phyloP scores from a whole-genome alignment of 352 stramenopile species.

The Halophytophthora polymorphica region DNA sequence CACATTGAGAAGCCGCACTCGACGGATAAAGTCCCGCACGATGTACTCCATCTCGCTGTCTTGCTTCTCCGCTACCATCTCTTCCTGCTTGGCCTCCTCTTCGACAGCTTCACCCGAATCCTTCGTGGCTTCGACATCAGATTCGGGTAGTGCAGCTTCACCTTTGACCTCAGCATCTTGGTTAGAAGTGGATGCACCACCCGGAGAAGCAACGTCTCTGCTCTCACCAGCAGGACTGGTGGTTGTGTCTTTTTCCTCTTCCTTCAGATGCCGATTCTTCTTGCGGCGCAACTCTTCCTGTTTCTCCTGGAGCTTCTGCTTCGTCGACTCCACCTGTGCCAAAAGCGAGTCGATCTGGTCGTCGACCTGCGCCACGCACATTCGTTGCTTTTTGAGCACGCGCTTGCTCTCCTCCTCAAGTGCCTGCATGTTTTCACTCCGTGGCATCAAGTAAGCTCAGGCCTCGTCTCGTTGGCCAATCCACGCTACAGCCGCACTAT shows the following conservation, averaged over 20 bases:
- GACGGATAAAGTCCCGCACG: constrained; percentile 62
- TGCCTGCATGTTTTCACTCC: constrained; percentile 41
- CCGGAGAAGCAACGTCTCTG: background rate
- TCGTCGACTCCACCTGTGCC: constrained; percentile 53
- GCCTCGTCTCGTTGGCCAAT: no score
- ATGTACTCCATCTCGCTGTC: constrained; percentile 68
- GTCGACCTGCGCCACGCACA: constrained; percentile 59
- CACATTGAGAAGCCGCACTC: constrained; percentile 61
- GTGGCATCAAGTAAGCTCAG: no score
- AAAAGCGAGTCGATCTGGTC: constrained; percentile 61
- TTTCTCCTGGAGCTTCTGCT: constrained; percentile 52
- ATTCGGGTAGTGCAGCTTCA: background rate
- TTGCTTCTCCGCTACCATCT: constrained; percentile 35
- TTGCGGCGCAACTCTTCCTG: constrained; percentile 64
- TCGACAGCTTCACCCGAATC: constrained; percentile 3
- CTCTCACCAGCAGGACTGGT: constrained; percentile 12
- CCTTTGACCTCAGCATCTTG: constrained; percentile 1
- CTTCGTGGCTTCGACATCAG: background rate
- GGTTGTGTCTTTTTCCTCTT: background rate
- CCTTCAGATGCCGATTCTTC: constrained; percentile 35
- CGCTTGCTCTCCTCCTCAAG: constrained; percentile 57
- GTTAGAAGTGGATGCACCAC: background rate
- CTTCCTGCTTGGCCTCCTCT: constrained; percentile 23
- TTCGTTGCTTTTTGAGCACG: constrained; percentile 71
- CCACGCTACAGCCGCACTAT: no score